A percentile compares a stretch with the other conserved stretches of the same genome.
Evolutionary conservation across 345 rosid species (phyloP).

Genomic region (Sonneratia caseolaris): DNA sequence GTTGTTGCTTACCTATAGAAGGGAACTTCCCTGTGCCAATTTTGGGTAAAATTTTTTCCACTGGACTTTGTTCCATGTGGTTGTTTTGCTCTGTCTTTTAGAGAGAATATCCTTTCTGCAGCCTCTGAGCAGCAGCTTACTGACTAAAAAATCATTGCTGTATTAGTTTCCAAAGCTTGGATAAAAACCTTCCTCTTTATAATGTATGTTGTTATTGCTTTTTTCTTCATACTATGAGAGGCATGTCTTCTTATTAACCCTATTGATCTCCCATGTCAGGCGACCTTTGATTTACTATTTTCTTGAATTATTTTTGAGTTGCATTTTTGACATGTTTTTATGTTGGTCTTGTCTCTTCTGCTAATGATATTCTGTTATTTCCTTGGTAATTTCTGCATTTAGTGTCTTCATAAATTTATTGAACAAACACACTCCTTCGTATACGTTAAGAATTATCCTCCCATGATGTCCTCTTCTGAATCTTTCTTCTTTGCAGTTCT

Average conservation of each 20-base stretch:
- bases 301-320: not conserved
- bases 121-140: not conserved
- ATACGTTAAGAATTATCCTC: not conserved
- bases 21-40: no score
- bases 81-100: not conserved
- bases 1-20: no score
- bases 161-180: not conserved
- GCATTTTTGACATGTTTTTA: not conserved
- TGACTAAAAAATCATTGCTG: not conserved
- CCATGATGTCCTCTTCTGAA: not conserved
- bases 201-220: not conserved
- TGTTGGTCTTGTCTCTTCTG: not conserved
- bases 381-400: not conserved
- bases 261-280: not conserved
- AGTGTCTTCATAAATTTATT: not conserved
- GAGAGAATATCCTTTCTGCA: not conserved
- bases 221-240: not conserved
- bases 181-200: not conserved
- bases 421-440: no score
- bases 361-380: not conserved
- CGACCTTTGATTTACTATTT: not conserved
- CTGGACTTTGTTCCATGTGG: not conserved
- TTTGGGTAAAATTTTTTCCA: no score
- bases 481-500: constrained; percentile 45
- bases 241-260: not conserved